Percentiles rank a stretch among this genome's conserved stretches.
These are phyloP conservation scores for Nannizziopsis barbatae DNA, from an alignment of 2,329 filamentous ascomycete species.

Conservation along the genomic window DNA sequence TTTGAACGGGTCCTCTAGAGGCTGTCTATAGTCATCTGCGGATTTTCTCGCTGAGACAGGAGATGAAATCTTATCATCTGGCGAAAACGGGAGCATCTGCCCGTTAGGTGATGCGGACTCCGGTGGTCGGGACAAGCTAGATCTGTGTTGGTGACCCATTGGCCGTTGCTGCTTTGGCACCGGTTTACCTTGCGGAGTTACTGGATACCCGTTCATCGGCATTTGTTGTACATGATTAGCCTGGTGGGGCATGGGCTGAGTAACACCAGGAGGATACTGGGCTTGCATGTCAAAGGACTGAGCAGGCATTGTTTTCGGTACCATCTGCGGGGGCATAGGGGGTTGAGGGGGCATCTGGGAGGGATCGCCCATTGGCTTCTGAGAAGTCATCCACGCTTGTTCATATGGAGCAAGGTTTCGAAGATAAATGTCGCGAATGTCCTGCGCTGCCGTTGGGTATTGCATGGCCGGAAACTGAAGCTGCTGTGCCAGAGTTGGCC, in stretches of 20 bases:
- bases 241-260: constrained; percentile 16
- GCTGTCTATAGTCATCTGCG: constrained; percentile 12
- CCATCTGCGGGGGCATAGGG: constrained; percentile 31
- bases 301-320: constrained; percentile 28
- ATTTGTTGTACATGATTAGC: constrained; percentile 24
- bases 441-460: constrained; percentile 53
- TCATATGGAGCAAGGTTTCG: constrained; percentile 69
- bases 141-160: constrained; percentile 19
- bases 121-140: constrained; percentile 20
- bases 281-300: constrained; percentile 12
- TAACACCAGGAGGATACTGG: constrained; percentile 24
- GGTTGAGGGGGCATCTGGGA: constrained; percentile 35
- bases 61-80: constrained; percentile 13
- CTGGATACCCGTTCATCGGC: constrained; percentile 32
- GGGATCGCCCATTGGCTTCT: constrained; percentile 35
- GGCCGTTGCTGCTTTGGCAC: constrained; percentile 22
- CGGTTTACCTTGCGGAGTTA: constrained; percentile 27
- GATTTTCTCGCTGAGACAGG: constrained; percentile 17
- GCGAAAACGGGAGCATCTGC: constrained; percentile 10
- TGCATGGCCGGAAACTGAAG: constrained; percentile 52
- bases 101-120: constrained; percentile 21
- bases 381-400: constrained; percentile 35
- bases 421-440: constrained; percentile 63
- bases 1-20: constrained; percentile 34
- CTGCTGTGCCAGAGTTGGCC: constrained; percentile 59